Evolutionary conservation across 129 eudicot species (phyloP), one percentile per base, ranked within the genome.

Genomic region (Cynara cardunculus): DNA sequence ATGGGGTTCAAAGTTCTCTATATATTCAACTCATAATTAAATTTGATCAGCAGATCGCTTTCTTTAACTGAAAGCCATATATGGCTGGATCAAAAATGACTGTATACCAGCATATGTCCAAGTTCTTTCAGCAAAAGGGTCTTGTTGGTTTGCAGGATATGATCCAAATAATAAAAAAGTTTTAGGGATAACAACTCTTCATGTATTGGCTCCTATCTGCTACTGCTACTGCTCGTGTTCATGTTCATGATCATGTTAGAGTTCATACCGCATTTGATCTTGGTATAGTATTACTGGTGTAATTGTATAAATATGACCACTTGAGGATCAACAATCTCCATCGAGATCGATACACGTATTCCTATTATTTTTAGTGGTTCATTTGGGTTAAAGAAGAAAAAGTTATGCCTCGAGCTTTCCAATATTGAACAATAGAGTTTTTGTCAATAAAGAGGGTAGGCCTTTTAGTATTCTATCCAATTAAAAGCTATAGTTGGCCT

Each of bases 371-470:
- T 83, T 77, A 71, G 74, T 77, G 82, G 74, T 59, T 83, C 14
- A 71, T 77, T 34, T 78, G 35, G 26, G 28, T 83, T 83, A 78
- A 77, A 83, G 59, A 83, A 77, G 37, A 5, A 61, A 83, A 78
- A 61, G 78, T 44, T 62, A 16, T 13, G 11, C 67, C 37, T 62
- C 37, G n/a, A 77, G 74, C 67, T 61, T 76, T 76, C 81, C 26
- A 21, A 82, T 76, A 70, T 35, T 76, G 73, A 70, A 70, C 73
- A 82, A 22, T 56, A 56, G 84, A 73, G 46, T 13, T 73, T 83
- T 26, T 62, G 69, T 83, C 74, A 78, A 83, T 62, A 83, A 83
- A 71, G 86, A 62, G 74, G 68, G 73, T 26, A 65, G 59, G 61
- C 79, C 66, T 83, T 83, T 71, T 64, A 62, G 56, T 71, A 83